Evolutionary conservation across 2,329 filamentous ascomycete species (phyloP).

Genomic region (Thelonectria rubi): DNA sequence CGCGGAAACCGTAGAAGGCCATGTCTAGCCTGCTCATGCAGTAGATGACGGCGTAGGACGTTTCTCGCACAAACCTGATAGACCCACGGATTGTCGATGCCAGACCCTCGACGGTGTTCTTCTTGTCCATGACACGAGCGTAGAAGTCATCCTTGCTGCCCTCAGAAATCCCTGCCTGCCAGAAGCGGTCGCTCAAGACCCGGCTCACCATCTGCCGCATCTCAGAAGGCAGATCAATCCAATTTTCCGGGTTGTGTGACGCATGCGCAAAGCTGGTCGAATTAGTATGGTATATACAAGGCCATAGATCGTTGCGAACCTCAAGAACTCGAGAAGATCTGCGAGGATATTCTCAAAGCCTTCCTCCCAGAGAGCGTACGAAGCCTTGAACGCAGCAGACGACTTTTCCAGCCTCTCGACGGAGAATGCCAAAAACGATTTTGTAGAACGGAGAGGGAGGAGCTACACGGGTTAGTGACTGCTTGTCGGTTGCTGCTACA

Average conservation of each 20-base stretch:
- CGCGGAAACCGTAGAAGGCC: conserved; percentile 89
- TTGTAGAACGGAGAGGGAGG: conserved; percentile 85
- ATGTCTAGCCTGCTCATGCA: conserved; percentile 88
- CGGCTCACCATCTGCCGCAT: conserved; percentile 80
- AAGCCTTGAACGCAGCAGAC: conserved; percentile 76
- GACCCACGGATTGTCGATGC: conserved; percentile 92
- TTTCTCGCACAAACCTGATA: conserved; percentile 88
- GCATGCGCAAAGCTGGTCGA: conserved; percentile 80
- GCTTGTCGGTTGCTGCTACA: neutral
- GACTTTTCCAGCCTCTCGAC: conserved; percentile 86
- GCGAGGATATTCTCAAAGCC: conserved; percentile 85
- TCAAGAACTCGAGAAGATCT: conserved; percentile 84
- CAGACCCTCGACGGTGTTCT: conserved; percentile 88
- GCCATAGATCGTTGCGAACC: conserved; percentile 51
- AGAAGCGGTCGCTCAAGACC: conserved; percentile 93
- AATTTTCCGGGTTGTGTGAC: conserved; percentile 87
- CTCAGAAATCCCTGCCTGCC: conserved; percentile 96
- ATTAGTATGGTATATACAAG: neutral
- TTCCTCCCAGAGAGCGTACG: conserved; percentile 85
- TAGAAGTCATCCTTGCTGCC: conserved; percentile 98
- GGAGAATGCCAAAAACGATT: conserved; percentile 90
- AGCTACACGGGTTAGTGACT: conserved; percentile 52
- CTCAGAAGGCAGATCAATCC: conserved; percentile 78
- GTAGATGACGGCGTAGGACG: conserved; percentile 92
- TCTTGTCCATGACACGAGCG: conserved; percentile 87